Conservation (phyloP, 495 filamentous ascomycete species). For the Xylaria nigripes region DNA sequence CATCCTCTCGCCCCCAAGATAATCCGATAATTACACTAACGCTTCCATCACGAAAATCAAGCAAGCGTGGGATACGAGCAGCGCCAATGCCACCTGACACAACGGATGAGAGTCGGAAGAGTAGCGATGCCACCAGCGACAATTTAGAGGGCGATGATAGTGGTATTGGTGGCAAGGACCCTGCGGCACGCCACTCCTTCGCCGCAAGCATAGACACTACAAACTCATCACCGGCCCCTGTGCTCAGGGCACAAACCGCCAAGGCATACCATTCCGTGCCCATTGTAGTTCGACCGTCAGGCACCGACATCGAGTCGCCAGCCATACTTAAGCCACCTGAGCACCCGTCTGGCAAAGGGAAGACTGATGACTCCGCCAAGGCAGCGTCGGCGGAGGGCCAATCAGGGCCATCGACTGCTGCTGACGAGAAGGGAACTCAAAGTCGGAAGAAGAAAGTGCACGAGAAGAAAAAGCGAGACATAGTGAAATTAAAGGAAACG, state of each 20-base stretch:
- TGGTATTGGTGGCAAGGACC: not conserved
- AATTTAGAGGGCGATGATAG: not conserved
- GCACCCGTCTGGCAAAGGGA: too few species aligned
- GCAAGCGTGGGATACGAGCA: slow-evolving; percentile 4
- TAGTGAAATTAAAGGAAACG: slow-evolving; percentile 13
- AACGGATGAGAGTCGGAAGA: not conserved
- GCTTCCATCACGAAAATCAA: slow-evolving; percentile 22
- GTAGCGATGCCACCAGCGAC: not conserved
- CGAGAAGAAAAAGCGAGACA: slow-evolving; percentile 24
- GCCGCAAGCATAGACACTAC: slow-evolving; percentile 22
- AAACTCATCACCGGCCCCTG: slow-evolving; percentile 17
- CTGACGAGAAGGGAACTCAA: not conserved
- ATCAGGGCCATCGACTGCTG: not conserved
- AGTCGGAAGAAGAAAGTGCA: slow-evolving; percentile 19
- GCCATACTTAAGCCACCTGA: too few species aligned
- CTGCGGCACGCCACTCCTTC: slow-evolving; percentile 12
- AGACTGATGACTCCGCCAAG: not conserved
- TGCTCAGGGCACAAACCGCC: slow-evolving; percentile 21
- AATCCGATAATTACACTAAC: slow-evolving; percentile 1
- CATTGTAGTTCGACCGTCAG: slow-evolving; percentile 17
- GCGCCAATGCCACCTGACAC: not conserved
- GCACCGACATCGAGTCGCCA: slow-evolving; percentile 12
- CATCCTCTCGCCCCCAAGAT: not conserved
- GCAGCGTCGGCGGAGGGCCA: not conserved
- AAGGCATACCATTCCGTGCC: slow-evolving; percentile 20